Evolutionary conservation across 1,284 basidiomycete genomes (phyloP), one percentile per base, ranked within the genome.

Genomic region (Trichosporon inkin): DNA sequence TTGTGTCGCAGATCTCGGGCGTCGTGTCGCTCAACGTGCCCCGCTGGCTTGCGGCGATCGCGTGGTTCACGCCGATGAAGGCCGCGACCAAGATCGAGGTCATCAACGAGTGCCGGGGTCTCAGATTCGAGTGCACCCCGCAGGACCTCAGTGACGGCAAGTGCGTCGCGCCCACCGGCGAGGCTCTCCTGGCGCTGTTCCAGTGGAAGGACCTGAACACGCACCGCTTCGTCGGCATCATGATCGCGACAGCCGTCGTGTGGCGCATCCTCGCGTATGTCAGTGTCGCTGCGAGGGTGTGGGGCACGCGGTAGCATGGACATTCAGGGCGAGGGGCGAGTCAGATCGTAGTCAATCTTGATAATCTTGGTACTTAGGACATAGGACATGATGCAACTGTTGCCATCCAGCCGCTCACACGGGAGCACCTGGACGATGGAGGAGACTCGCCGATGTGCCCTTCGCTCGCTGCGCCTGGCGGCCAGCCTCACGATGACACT

Each of bases 41-140:
- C 0, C 56, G 63, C 10, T 81, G 79, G 78, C 70, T 80, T 0
- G 68, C 72, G 1, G 70, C 60, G 6, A 68, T 79, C 16, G 74
- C 73, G 16, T 80, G 78, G 78, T 67, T 62, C 6, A 67, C 69
- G 14, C 65, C 62, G 28, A 54, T 70, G 35, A 76, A 76, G 65
- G 67, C 62, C 22, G 74, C 76, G 13, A 72, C 74, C 6, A 62
- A 70, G 14, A 61, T 81, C 11, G 72, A 78, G 40, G 71, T 80
- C 53, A 81, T 81, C 73, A 81, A 82, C 68, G 80, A 80, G 61
- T 68, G 73, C 19, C 44, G 65, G 7, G 79, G 79, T 5, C 64
- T 77, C 10, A 52, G 55, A 13, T 79, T 82, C 66, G 38, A 72
- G 35, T 82, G 80, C 61, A 66, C 78, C 10, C 22, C 61, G 1